phyloP scores from a whole-genome alignment of 2,329 filamentous ascomycete species.

The Venturia pyrina region DNA sequence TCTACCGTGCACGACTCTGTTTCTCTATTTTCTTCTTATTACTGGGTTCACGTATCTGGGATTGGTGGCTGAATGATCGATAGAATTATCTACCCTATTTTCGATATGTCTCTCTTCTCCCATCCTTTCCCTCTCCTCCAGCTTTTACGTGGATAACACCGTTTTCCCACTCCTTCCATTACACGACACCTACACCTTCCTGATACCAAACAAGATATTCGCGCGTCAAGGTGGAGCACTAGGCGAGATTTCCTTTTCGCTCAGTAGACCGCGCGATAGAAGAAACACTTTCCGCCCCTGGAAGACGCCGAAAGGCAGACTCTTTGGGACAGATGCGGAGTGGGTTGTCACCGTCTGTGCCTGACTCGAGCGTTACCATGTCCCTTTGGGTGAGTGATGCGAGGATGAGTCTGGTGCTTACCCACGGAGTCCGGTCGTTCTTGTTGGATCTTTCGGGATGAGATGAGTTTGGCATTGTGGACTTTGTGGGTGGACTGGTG shows the following conservation, averaged over 20 bases:
- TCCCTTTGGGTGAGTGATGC: not conserved
- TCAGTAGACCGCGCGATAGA: conserved; percentile 12
- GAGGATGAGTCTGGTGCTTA: not conserved
- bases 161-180: not conserved
- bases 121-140: not conserved
- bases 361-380: not conserved
- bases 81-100: not conserved
- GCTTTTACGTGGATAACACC: not conserved
- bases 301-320: not conserved
- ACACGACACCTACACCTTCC: not conserved
- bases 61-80: conserved; percentile 2
- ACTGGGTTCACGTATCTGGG: not conserved
- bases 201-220: not conserved
- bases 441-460: not conserved
- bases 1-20: not conserved
- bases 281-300: conserved; percentile 5
- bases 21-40: not conserved
- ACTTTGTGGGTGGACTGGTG: not conserved
- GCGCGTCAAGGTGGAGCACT: conserved; percentile 12
- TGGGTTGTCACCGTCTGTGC: not conserved
- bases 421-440: not conserved
- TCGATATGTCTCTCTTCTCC: not conserved
- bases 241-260: conserved; percentile 12
- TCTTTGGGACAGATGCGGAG: not conserved
- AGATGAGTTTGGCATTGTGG: not conserved